Conservation (phyloP, 73 alveolate genomes). For the Paramecium sexaurelia region DNA sequence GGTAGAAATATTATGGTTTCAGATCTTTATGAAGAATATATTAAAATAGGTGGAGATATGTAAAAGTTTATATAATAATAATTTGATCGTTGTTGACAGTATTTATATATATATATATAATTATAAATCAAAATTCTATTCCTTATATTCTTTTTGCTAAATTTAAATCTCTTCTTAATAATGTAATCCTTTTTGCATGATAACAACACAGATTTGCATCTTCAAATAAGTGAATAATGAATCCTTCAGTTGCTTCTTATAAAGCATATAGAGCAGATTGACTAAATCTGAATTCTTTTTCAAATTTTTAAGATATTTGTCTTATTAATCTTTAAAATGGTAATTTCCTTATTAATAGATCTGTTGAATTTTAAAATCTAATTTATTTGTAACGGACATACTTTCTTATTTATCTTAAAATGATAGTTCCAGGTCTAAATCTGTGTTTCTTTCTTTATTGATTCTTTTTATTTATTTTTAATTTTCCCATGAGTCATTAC, state of each 20-base stretch:
- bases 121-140: neutral
- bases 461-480: neutral
- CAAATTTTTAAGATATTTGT: conserved; percentile 73
- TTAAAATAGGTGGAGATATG: neutral
- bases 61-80: neutral
- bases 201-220: conserved; percentile 79
- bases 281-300: conserved; percentile 78
- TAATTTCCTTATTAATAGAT: conserved; percentile 79
- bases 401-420: conserved; percentile 85
- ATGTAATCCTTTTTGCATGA: conserved; percentile 87
- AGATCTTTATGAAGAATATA: conserved; percentile 22
- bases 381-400: no score
- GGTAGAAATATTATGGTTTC: conserved; percentile 2
- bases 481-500: no score
- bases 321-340: conserved; percentile 85
- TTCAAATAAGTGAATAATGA: conserved; percentile 46
- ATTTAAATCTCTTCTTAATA: conserved; percentile 79
- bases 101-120: neutral
- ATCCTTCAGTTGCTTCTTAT: conserved; percentile 86
- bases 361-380: conserved; percentile 79
- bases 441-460: conserved; percentile 9
- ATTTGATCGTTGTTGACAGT: neutral
- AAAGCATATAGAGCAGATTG: conserved; percentile 74
- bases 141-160: conserved; percentile 87
- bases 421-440: conserved; percentile 92